Evolutionary conservation across 2,329 filamentous ascomycete species (phyloP), one percentile per base, ranked within the genome.

Genomic region (Leptographium galeiforme): DNA sequence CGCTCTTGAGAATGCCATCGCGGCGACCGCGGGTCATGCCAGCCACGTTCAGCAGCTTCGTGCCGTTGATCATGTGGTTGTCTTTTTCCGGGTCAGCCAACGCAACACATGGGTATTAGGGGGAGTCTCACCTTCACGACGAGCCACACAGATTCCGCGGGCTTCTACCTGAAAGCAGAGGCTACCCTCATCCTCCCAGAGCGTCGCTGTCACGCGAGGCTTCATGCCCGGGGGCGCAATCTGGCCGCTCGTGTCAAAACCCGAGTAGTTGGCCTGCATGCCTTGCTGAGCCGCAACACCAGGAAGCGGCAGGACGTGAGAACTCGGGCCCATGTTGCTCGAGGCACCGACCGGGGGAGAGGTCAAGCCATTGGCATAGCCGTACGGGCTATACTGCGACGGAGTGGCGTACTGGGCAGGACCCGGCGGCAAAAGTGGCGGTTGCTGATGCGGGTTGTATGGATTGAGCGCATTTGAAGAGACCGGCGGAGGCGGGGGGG

Each of bases 1-100:
- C 93, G 67, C 91, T 96, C 73, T 98, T 98, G 55, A 98, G 71
- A 60, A 98, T 97, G 48, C 93, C 93, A 64, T 98, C 93, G 63
- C 93, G 81, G 59, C 93, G 84, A 53, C 93, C 93, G 67, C 93
- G 81, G 14, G 93, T 98, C 93, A 98, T 98, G 13, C 93, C 91
- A 50, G 93, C 93, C 52, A 98, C 93, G 60, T 98, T 98, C 55
- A 97, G 73, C 54, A 98, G 75, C 69, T 97, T 98, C 1, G 93
- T 98, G 18, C 93, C 93, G 63, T 97, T 98, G 68, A 98, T 96
- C 88, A 98, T 96, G 71, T 95, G 89, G 69, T 96, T 97, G 63
- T 96, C 91, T 94, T 36, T 48, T 32, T 25, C 7, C 18, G 13
- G 7, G 43, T 51, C 30, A 51, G 50, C 19, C 16, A 7, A 13